Evolutionary conservation across 257 asterid species (phyloP).

Genomic region (Solanum clarkiae): DNA sequence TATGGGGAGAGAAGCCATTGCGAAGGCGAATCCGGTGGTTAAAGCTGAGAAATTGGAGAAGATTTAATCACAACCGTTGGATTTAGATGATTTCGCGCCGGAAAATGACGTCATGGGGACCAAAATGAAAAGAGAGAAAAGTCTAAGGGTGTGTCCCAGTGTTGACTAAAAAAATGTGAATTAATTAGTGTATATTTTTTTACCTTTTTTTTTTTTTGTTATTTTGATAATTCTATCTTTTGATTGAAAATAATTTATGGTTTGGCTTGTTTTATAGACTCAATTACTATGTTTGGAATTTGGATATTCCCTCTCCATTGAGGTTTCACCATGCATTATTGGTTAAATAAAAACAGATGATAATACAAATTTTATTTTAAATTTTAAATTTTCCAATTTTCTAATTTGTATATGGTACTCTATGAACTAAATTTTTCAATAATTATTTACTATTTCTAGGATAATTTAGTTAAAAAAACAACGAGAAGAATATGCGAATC

Average conservation of each 20-base stretch:
- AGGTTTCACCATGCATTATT: neutral
- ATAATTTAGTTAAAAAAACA: too few species aligned
- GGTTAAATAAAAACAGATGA: neutral
- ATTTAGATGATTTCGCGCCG: neutral
- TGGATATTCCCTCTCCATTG: neutral
- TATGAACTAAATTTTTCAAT: neutral
- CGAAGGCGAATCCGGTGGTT: conserved; percentile 72
- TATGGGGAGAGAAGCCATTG: conserved; percentile 75
- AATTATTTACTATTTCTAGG: neutral
- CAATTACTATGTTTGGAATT: neutral
- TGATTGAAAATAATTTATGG: conserved; percentile 1
- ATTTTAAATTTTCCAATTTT: neutral
- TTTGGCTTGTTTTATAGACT: neutral
- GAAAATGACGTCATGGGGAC: neutral
- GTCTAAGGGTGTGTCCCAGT: neutral
- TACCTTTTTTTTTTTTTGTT: neutral
- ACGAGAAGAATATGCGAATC: neutral
- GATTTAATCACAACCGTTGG: conserved; percentile 38
- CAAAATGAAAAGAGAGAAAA: neutral
- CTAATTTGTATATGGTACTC: neutral
- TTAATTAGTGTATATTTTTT: neutral
- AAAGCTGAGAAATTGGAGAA: conserved; percentile 49
- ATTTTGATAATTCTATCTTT: neutral
- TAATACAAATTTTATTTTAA: neutral
- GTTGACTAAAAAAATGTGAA: neutral